These are phyloP conservation scores for Nitzschia sp. DNA, from an alignment of 108 stramenopile species.

Conservation along the genomic window DNA sequence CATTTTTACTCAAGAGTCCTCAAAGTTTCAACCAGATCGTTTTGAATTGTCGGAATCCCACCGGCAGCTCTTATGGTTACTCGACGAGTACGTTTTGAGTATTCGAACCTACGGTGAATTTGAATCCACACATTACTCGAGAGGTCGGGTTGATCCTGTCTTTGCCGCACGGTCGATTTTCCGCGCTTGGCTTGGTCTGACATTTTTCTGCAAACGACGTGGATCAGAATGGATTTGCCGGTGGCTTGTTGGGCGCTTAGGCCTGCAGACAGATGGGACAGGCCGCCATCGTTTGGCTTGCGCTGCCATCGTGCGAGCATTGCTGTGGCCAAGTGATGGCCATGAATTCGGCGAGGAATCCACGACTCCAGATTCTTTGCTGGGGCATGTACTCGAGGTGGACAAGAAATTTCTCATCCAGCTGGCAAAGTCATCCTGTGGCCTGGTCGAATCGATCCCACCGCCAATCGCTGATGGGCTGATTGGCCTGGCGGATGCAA, in stretches of 20 bases:
- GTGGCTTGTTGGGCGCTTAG: constrained; percentile 41
- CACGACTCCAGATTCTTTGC: constrained; percentile 10
- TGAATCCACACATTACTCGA: constrained; percentile 28
- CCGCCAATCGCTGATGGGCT: constrained; percentile 42
- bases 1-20: not conserved
- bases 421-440: constrained; percentile 66
- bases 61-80: constrained; percentile 55
- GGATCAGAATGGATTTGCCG: constrained; percentile 54
- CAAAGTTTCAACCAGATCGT: not conserved
- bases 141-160: constrained; percentile 69
- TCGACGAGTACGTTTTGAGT: constrained; percentile 64
- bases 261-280: constrained; percentile 14
- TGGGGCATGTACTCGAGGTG: constrained; percentile 53
- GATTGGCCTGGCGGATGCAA: constrained; percentile 8
- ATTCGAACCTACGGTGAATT: constrained; percentile 78
- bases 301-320: constrained; percentile 63
- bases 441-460: constrained; percentile 72
- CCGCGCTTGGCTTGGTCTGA: constrained; percentile 65
- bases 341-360: constrained; percentile 24
- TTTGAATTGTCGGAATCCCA: constrained; percentile 58
- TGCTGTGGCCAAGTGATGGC: constrained; percentile 58
- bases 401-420: constrained; percentile 57
- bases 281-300: constrained; percentile 66
- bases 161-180: constrained; percentile 67
- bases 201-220: constrained; percentile 11